Evolutionary conservation across 495 filamentous ascomycete species (phyloP).

Genomic region (Penicillium cinerascens): DNA sequence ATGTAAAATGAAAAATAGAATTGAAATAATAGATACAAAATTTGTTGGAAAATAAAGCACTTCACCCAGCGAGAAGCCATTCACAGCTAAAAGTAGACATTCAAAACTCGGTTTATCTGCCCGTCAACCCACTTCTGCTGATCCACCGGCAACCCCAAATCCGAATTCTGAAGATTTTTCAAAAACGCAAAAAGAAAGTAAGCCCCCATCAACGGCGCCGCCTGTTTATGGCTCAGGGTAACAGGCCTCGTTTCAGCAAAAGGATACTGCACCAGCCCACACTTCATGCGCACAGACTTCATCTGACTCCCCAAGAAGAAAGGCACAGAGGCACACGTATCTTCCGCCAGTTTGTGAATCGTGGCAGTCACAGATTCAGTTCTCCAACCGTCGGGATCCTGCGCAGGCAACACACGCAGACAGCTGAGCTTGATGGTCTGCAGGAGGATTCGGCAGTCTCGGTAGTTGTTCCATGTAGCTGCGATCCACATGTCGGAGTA

Average conservation of each 20-base stretch:
- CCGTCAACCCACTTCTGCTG: constrained; percentile 27
- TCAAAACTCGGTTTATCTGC: constrained; percentile 32
- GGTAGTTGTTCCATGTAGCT: constrained; percentile 61
- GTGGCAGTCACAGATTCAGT: constrained; percentile 4
- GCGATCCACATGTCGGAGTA: constrained; percentile 60
- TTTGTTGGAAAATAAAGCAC: too few relatives aligned
- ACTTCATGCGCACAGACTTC: constrained; percentile 26
- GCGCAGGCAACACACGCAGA: constrained; percentile 18
- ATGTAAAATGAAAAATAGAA: too few relatives aligned
- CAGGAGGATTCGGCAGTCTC: constrained; percentile 53
- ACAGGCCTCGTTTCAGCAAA: constrained; percentile 26
- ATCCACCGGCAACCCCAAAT: constrained; percentile 22
- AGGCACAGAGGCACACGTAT: constrained; percentile 41
- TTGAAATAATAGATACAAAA: too few relatives aligned
- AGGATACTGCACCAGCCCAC: constrained; percentile 35
- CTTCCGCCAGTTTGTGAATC: constrained; percentile 31
- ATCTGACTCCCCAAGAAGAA: constrained; percentile 41
- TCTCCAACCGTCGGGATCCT: constrained; percentile 7
- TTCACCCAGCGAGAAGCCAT: neutral
- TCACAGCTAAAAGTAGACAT: constrained; percentile 28
- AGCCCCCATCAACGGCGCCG: constrained; percentile 36
- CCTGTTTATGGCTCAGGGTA: constrained; percentile 25
- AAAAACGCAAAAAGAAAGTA: constrained; percentile 32
- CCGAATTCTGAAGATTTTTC: constrained; percentile 20
- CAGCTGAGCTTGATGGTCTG: constrained; percentile 48